These are phyloP conservation scores for Platanus orientalis DNA, from an alignment of 164 flowering plant species.

Conservation along the genomic window DNA sequence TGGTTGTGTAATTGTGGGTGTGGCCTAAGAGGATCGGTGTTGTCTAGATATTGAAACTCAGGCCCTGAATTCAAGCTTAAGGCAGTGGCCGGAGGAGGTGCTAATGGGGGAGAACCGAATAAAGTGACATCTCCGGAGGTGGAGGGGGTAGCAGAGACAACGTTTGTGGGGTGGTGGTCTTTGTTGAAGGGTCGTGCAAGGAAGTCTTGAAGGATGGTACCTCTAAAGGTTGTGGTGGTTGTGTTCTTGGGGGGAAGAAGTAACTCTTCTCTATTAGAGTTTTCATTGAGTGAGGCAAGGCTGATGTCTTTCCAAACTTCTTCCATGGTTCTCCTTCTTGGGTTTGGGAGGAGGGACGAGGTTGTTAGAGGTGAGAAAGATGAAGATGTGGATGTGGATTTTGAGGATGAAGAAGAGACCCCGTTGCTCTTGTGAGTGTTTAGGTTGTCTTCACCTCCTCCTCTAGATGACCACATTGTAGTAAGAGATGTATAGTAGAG, in stretches of 20 bases:
- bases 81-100: slow-evolving; percentile 17
- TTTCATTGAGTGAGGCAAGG: slow-evolving; percentile 20
- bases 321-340: slow-evolving; percentile 42
- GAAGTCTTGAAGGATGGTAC: slow-evolving; percentile 27
- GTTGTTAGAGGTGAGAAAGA: not conserved
- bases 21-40: slow-evolving; percentile 3
- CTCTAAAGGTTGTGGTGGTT: slow-evolving; percentile 2
- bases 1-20: not conserved
- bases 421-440: too few species aligned
- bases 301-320: slow-evolving; percentile 59
- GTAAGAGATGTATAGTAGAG: too few species aligned
- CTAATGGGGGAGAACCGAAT: slow-evolving; percentile 2
- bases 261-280: slow-evolving; percentile 4
- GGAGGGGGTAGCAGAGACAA: not conserved
- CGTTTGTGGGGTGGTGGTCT: slow-evolving; percentile 11
- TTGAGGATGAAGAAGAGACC: not conserved
- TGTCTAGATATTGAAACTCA: slow-evolving; percentile 24
- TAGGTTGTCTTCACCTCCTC: too few species aligned
- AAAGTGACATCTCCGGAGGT: not conserved
- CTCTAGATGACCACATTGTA: too few species aligned
- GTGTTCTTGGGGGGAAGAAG: slow-evolving; percentile 1
- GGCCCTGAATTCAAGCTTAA: slow-evolving; percentile 27
- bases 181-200: slow-evolving; percentile 27
- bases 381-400: slow-evolving; percentile 3
- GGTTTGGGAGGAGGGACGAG: slow-evolving; percentile 1